Conservation (phyloP, 768 basidiomycete genomes). For the Mycena galopus region DNA sequence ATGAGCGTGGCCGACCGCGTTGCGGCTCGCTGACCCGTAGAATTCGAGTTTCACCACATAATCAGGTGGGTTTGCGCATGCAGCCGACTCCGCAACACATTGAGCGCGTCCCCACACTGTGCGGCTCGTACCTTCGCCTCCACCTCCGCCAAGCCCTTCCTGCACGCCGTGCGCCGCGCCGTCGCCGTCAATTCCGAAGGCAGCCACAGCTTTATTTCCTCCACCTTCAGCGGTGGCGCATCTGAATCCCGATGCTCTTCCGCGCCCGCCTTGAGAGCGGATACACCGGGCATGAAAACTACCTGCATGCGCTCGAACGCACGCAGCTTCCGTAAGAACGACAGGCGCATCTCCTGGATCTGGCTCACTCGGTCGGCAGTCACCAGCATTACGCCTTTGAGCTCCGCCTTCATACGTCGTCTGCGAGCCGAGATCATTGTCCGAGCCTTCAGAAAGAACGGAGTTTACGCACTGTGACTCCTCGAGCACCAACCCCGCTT, state of each 20-base stretch:
- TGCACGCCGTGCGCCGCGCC: background rate
- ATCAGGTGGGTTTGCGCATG: slow-evolving; percentile 26
- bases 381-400: background rate
- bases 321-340: slow-evolving; percentile 15
- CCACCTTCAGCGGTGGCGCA: slow-evolving; percentile 7
- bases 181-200: background rate
- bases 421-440: background rate
- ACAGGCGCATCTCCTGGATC: slow-evolving; percentile 27
- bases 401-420: slow-evolving; percentile 1
- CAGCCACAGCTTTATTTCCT: slow-evolving; percentile 30
- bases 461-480: slow-evolving; percentile 29
- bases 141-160: no score
- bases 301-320: slow-evolving; percentile 10
- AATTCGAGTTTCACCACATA: slow-evolving; percentile 5
- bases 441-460: no score
- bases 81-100: slow-evolving; percentile 14
- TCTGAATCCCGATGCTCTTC: slow-evolving; percentile 19
- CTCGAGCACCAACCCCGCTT: slow-evolving; percentile 23
- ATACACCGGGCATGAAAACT: slow-evolving; percentile 18
- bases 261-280: background rate
- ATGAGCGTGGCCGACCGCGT: slow-evolving; percentile 21
- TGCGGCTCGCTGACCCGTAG: slow-evolving; percentile 1
- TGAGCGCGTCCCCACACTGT: slow-evolving; percentile 9
- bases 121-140: slow-evolving; percentile 9
- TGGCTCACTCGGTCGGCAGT: slow-evolving; percentile 13